These are phyloP conservation scores for Epichloe uncinata DNA, from an alignment of 2,329 filamentous ascomycete species.

Conservation along the genomic window DNA sequence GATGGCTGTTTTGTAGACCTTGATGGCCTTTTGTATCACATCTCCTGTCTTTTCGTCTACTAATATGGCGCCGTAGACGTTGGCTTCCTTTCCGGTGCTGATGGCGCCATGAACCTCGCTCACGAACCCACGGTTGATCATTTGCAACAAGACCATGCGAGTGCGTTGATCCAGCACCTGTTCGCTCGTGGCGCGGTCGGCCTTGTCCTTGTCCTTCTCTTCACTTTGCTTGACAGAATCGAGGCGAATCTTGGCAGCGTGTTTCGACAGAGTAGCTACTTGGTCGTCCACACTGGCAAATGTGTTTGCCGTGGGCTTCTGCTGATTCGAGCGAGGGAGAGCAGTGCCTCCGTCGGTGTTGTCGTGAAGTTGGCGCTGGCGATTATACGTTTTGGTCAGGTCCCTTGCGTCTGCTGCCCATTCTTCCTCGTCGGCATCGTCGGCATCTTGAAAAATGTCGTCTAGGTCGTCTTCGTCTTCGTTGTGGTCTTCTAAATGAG, in stretches of 20 bases:
- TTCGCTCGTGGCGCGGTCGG: conserved; percentile 85
- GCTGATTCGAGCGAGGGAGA: conserved; percentile 60
- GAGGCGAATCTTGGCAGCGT: conserved; percentile 75
- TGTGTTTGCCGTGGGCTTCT: conserved; percentile 70
- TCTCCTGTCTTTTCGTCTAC: conserved; percentile 39
- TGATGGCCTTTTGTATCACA: conserved; percentile 71
- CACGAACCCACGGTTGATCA: conserved; percentile 85
- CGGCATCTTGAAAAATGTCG: conserved; percentile 27
- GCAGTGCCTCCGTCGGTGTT: conserved; percentile 22
- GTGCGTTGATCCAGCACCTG: conserved; percentile 90
- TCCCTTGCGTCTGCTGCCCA: conserved; percentile 49
- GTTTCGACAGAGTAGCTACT: conserved; percentile 67
- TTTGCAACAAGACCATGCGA: conserved; percentile 87
- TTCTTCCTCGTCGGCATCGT: conserved; percentile 51
- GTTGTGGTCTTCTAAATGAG: conserved; percentile 16
- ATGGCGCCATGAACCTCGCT: conserved; percentile 90
- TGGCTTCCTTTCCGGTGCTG: conserved; percentile 95
- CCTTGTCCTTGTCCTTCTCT: conserved; percentile 65
- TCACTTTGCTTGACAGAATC: conserved; percentile 45
- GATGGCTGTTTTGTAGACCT: conserved; percentile 98
- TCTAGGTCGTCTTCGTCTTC: conserved; percentile 24
- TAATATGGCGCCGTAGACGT: conserved; percentile 84
- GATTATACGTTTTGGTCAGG: conserved; percentile 78
- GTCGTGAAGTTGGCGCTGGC: conserved; percentile 56
- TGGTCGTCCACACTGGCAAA: conserved; percentile 74